Evolutionary conservation across 768 basidiomycete species (phyloP), one percentile per base, ranked within the genome.

Genomic region (Crucibulum laeve): DNA sequence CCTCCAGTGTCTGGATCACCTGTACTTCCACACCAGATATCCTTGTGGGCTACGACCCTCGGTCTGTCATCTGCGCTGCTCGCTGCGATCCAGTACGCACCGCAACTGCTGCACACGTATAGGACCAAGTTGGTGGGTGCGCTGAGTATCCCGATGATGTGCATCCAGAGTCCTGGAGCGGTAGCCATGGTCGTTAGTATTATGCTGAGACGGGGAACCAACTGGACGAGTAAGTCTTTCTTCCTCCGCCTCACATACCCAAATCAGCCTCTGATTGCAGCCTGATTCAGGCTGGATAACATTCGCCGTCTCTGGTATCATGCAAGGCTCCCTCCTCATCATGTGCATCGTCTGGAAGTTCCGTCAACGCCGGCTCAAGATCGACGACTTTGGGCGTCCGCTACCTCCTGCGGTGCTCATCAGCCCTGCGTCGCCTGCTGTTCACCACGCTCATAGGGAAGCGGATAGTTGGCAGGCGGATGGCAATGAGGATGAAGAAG

Each of bases 101-200:
- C 95, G 0, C 94, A 96, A 60, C 70, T 99, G 19, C 51, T 77
- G 10, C 80, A 84, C 47, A 98, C 94, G 1, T 96, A 85, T 53
- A 68, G 66, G 4, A 62, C 76, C 23, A 86, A 82, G 55, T 76
- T 95, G 10, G 93, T 98, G 6, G 95, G 95, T 2, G 91, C 92
- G 0, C 70, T 98, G 13, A 93, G 91, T 56, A 88, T 99, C 44
- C 86, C 87, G 1, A 97, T 91, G 82, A 97, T 99, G 95, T 66
- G 80, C 38, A 89, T 99, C 13, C 95, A 98, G 63, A 91, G 81
- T 10, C 93, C 93, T 3, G 94, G 93, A 3, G 85, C 88, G 1
- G 68, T 89, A 3, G 58, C 90, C n/a, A 94, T 97, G 84, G 86
- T 90, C 4, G 49, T 84, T 3, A 88, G 83, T 49, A 88, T 92